Evolutionary conservation across 345 rosid genomes (phyloP).

Genomic region (Brassica nigra): DNA sequence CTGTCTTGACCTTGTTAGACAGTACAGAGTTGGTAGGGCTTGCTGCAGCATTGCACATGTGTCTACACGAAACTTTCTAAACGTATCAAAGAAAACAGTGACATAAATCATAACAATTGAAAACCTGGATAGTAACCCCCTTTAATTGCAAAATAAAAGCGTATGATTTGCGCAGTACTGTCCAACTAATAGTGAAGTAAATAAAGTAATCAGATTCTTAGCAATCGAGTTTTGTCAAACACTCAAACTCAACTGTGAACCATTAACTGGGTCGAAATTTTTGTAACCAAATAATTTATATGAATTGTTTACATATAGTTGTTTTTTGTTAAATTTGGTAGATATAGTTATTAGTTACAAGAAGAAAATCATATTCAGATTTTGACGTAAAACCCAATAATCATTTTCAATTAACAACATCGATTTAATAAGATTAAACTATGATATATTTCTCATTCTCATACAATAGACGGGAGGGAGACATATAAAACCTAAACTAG

Average conservation of each 20-base stretch:
- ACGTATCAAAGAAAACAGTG: not conserved
- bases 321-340: not conserved
- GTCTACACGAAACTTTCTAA: not conserved
- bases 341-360: not conserved
- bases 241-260: not conserved
- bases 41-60: constrained; percentile 18
- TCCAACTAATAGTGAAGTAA: not conserved
- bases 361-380: not conserved
- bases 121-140: not conserved
- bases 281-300: not conserved
- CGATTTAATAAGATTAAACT: not conserved
- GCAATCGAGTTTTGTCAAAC: not conserved
- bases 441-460: not conserved
- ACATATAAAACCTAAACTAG: constrained; percentile 7
- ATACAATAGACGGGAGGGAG: constrained; percentile 1
- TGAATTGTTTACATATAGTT: not conserved
- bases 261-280: not conserved
- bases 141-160: not conserved
- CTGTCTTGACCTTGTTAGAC: constrained; percentile 17
- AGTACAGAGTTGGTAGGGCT: constrained; percentile 21
- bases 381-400: not conserved
- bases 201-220: not conserved
- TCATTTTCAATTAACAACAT: not conserved
- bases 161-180: not conserved
- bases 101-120: not conserved